Percentiles rank a stretch among this genome's conserved stretches.
Evolutionary conservation across 2,329 filamentous ascomycete species (phyloP).

Genomic region (Fusarium sp.): DNA sequence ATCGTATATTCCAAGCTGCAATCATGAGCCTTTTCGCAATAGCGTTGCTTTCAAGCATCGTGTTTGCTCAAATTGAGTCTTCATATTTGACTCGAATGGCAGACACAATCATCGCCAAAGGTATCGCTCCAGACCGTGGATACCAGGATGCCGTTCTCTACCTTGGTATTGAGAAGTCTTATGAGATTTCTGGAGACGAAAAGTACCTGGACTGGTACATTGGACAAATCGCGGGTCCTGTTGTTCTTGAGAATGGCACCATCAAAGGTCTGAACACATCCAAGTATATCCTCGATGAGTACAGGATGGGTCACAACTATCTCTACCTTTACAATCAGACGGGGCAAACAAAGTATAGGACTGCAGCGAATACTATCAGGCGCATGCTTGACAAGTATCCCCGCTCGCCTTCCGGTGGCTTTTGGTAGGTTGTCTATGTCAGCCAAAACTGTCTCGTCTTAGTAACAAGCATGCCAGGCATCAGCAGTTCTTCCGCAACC

Average conservation of each 20-base stretch:
- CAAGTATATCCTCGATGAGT: slow-evolving; percentile 61
- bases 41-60: rapidly evolving
- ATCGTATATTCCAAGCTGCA: rapidly evolving
- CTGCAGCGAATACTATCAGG: slow-evolving; percentile 58
- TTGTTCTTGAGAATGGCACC: slow-evolving; percentile 60
- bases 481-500: slow-evolving; percentile 56
- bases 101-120: slow-evolving; percentile 58
- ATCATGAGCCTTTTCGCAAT: rapidly evolving
- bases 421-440: slow-evolving; percentile 52
- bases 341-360: slow-evolving; percentile 58
- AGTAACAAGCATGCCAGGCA: neutral
- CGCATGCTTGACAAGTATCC: slow-evolving; percentile 59
- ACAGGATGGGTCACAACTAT: slow-evolving; percentile 63
- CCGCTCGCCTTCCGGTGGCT: slow-evolving; percentile 60
- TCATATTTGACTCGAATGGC: slow-evolving; percentile 50
- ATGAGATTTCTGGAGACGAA: slow-evolving; percentile 54
- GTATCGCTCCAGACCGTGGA: slow-evolving; percentile 52
- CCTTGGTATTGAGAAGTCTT: slow-evolving; percentile 58
- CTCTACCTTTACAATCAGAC: slow-evolving; percentile 59
- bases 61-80: neutral
- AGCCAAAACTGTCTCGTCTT: rapidly evolving
- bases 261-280: slow-evolving; percentile 58
- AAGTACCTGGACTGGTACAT: slow-evolving; percentile 57
- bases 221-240: slow-evolving; percentile 55
- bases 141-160: slow-evolving; percentile 61